These are phyloP conservation scores for Camelina neglecta DNA, from an alignment of 345 rosid genomes.

Conservation along the genomic window DNA sequence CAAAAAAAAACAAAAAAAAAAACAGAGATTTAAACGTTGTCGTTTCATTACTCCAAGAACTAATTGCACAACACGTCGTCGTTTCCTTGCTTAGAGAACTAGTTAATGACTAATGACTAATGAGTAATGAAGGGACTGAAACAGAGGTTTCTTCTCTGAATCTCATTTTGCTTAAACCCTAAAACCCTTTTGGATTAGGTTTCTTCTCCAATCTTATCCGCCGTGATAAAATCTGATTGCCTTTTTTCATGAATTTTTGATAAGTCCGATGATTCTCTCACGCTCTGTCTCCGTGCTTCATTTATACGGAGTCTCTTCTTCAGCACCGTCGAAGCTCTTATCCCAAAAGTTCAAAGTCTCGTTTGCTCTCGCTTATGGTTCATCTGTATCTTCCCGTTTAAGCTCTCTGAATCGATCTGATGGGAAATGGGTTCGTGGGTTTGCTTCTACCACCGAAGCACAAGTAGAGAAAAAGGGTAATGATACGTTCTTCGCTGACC, in stretches of 20 bases:
- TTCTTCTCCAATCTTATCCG: conserved; percentile 29
- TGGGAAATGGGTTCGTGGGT: conserved; percentile 43
- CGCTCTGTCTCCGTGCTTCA: conserved; percentile 59
- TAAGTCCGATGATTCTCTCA: conserved; percentile 47
- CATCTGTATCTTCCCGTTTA: conserved; percentile 43
- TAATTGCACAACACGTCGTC: background rate
- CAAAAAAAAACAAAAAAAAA: too few species aligned
- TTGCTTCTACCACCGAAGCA: conserved; percentile 44
- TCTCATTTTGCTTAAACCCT: conserved; percentile 53
- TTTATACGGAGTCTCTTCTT: conserved; percentile 46
- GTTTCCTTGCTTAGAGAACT: background rate
- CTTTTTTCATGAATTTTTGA: background rate
- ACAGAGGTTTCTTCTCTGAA: conserved; percentile 19
- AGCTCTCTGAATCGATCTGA: conserved; percentile 45
- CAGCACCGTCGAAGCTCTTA: conserved; percentile 48
- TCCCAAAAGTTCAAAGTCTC: conserved; percentile 48
- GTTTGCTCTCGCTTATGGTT: conserved; percentile 41
- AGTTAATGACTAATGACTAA: background rate
- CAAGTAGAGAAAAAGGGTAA: conserved; percentile 41
- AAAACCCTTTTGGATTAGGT: conserved; percentile 40
- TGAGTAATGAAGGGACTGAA: background rate
- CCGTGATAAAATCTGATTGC: conserved; percentile 8
- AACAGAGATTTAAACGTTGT: background rate
- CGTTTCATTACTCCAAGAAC: background rate
- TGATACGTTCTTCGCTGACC: conserved; percentile 70